Base-by-base conservation (phyloP, 148 eudicot species). In the Salicornia ramosissima region DNA sequence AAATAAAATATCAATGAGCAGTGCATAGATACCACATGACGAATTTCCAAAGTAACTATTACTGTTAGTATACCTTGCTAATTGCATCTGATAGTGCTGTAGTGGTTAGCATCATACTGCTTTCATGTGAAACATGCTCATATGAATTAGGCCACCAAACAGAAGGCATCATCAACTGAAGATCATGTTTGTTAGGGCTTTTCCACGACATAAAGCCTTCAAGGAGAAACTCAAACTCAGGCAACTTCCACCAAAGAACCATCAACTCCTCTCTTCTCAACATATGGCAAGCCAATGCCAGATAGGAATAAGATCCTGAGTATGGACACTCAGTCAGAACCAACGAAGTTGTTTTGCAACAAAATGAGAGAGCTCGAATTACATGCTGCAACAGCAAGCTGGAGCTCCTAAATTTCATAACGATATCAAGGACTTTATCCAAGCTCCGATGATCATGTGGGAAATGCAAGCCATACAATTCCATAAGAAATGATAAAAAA, bases 61-160 rank as follows among this genome's bases (percentile, higher is more conserved):
- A 36, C 8, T 36, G 40, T 36, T 36, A 36, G 40, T 36, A 71
- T 77, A 88, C 98, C 94, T 88, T 88, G 73, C 81, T 71, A 46
- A 93, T 71, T 66, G 90, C 87, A 77, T 85, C 92, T 56, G 96
- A 86, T 43, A 93, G 75, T 67, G 94, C 91, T 39, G 83, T 82
- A 36, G 87, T 85, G 26, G 94, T 88, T 73, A 88, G 85, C 78
- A 72, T 71, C 98, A 93, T 90, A 84, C 94, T 90, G 77, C 82
- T 88, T 81, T 88, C 96, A 69, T 81, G 80, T 40, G 96, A 86
- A 54, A 84, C 61, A 64, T 90, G 94, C 73, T 90, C 96, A 55
- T 60, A 80, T 64, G 98, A 90, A 74, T 89, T 91, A 64, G 94
- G 95, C 96, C 96, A 90, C 94, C 96, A 90, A 66, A 93, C 95